Conservation (phyloP, 108 stramenopile genomes). For the Skeletonema menzelii region DNA sequence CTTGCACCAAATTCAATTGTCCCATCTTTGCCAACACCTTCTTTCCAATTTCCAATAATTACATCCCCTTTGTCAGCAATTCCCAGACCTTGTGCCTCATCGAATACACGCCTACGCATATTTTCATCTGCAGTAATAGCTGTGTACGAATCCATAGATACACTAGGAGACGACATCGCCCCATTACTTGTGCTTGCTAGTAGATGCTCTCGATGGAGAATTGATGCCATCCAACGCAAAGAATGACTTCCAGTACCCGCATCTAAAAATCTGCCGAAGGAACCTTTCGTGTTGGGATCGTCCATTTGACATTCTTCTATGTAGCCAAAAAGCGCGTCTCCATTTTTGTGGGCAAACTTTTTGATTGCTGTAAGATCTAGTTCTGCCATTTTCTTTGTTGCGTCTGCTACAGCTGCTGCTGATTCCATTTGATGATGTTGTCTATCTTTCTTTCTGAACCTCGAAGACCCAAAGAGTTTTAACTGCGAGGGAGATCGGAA, state of each 20-base stretch:
- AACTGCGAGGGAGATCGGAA: not conserved
- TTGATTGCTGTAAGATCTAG: slow-evolving; percentile 36
- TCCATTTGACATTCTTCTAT: slow-evolving; percentile 76
- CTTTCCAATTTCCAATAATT: slow-evolving; percentile 91
- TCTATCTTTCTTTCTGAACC: not conserved
- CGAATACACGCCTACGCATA: slow-evolving; percentile 68
- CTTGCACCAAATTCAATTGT: slow-evolving; percentile 2
- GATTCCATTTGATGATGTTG: not conserved
- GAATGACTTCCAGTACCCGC: slow-evolving; percentile 94
- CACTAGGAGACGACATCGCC: slow-evolving; percentile 28
- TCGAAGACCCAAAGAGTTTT: not conserved
- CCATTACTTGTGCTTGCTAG: slow-evolving; percentile 15
- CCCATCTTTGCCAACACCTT: slow-evolving; percentile 20
- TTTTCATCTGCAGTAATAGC: slow-evolving; percentile 88
- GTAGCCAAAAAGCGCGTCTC: slow-evolving; percentile 79
- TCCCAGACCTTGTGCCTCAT: slow-evolving; percentile 62
- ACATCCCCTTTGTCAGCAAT: slow-evolving; percentile 61
- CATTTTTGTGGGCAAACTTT: slow-evolving; percentile 57
- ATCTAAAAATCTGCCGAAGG: slow-evolving; percentile 84
- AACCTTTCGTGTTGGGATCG: slow-evolving; percentile 11
- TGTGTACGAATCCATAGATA: slow-evolving; percentile 59
- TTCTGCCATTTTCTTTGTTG: slow-evolving; percentile 1
- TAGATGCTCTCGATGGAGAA: slow-evolving; percentile 48
- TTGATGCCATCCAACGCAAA: slow-evolving; percentile 89
- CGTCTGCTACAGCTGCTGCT: not conserved